Conservation (phyloP, 768 basidiomycete genomes). For the Phanerochaete carnosa region DNA sequence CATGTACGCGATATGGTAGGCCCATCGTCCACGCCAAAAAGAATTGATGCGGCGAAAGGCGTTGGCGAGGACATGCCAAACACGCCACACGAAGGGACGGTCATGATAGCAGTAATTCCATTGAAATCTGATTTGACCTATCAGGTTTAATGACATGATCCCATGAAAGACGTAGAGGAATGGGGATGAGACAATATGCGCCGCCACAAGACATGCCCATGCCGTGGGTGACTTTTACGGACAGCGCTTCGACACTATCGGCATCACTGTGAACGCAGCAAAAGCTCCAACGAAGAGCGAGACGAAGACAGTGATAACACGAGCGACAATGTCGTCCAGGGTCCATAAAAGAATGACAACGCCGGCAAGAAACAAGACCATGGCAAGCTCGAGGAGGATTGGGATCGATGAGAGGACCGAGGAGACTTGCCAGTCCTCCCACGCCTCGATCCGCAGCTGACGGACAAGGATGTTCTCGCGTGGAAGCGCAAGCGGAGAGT, state of each 20-base stretch:
- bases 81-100: too few species aligned
- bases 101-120: too few species aligned
- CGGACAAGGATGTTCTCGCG: conserved; percentile 2
- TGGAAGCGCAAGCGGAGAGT: background rate
- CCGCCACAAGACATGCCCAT: background rate
- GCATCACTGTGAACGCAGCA: background rate
- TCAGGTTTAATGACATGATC: too few species aligned
- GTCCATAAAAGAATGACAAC: conserved; percentile 2
- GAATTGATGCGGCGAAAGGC: background rate
- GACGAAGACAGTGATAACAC: background rate
- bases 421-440: background rate
- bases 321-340: background rate
- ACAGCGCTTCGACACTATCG: conserved; percentile 1
- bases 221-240: conserved; percentile 11
- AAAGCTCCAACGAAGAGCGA: background rate
- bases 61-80: too few species aligned
- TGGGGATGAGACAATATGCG: background rate
- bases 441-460: background rate
- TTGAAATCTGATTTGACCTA: too few species aligned
- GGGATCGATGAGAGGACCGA: background rate
- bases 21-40: background rate
- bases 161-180: background rate
- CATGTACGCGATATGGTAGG: background rate
- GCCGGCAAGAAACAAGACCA: background rate
- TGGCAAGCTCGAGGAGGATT: background rate